A percentile compares a stretch with the other conserved stretches of the same genome.
These are phyloP conservation scores for Aspergillus aculeatinus DNA, from an alignment of 2,329 filamentous ascomycete genomes.

Conservation along the genomic window DNA sequence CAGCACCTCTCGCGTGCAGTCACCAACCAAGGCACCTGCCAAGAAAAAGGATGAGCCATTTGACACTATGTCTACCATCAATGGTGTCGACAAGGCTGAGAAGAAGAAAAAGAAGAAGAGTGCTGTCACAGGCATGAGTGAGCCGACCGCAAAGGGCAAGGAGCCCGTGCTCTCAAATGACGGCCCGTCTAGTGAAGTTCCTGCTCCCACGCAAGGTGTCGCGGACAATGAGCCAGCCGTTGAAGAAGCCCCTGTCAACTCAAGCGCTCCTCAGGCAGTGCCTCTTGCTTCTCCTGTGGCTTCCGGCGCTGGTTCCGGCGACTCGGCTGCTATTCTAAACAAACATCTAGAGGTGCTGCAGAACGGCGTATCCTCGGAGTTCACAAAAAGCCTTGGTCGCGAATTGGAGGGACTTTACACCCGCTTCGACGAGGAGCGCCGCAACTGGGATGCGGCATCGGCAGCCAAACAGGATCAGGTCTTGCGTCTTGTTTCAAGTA, in stretches of 20 bases:
- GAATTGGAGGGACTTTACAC: conserved; percentile 59
- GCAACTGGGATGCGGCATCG: conserved; percentile 61
- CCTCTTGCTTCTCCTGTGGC: background rate
- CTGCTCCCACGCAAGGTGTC: conserved; percentile 4
- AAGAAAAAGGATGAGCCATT: conserved; percentile 45
- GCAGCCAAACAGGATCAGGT: conserved; percentile 68
- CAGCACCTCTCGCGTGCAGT: conserved; percentile 31
- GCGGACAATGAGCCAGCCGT: conserved; percentile 12
- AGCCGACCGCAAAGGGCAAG: conserved; percentile 45
- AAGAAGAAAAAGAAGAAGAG: conserved; percentile 69
- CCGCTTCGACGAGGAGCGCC: conserved; percentile 68
- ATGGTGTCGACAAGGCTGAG: conserved; percentile 58
- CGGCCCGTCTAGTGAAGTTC: conserved; percentile 7
- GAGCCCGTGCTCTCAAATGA: conserved; percentile 23
- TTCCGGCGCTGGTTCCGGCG: conserved; percentile 19
- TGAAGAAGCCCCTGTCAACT: conserved; percentile 10
- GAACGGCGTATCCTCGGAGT: conserved; percentile 48
- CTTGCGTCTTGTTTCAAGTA: conserved; percentile 66
- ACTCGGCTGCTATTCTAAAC: conserved; percentile 59
- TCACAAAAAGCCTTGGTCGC: conserved; percentile 47
- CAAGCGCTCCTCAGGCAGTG: conserved; percentile 1
- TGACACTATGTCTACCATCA: conserved; percentile 25
- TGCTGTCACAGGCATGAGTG: conserved; percentile 21
- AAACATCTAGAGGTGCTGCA: conserved; percentile 61
- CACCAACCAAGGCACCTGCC: conserved; percentile 40